Evolutionary conservation across 2,329 filamentous ascomycete genomes (phyloP).

Genomic region (Fusarium piperis): DNA sequence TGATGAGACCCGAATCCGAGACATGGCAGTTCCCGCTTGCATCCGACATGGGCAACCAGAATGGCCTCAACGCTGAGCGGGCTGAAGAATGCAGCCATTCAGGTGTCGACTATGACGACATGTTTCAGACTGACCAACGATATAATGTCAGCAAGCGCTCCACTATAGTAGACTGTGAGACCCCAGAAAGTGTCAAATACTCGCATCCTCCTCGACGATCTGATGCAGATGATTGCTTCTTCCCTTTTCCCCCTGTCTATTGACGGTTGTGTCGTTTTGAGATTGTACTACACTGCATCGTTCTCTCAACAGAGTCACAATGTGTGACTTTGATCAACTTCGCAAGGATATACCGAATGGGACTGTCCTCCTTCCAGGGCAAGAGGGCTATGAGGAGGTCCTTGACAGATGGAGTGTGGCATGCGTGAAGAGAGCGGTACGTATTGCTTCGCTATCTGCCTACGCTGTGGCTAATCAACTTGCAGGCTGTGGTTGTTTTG

Average conservation of each 20-base stretch:
- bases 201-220: constrained; percentile 3
- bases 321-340: constrained; percentile 30
- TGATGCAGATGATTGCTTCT: not conserved
- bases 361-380: constrained; percentile 43
- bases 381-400: constrained; percentile 45
- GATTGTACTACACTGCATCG: not conserved
- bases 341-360: constrained; percentile 26
- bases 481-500: constrained; percentile 53
- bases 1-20: not conserved
- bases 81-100: not conserved
- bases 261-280: not conserved
- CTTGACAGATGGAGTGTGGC: constrained; percentile 50
- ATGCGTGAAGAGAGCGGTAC: constrained; percentile 47
- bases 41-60: not conserved
- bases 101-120: constrained; percentile 29
- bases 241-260: not conserved
- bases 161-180: constrained; percentile 21
- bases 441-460: not conserved
- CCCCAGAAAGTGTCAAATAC: constrained; percentile 21
- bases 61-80: not conserved
- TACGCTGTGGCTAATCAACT: not conserved
- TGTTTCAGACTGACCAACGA: constrained; percentile 27
- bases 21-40: not conserved
- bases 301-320: constrained; percentile 5
- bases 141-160: constrained; percentile 10